phyloP scores from a whole-genome alignment of 192 early-diverging fungal species.

The Geranomyces michiganensis region DNA sequence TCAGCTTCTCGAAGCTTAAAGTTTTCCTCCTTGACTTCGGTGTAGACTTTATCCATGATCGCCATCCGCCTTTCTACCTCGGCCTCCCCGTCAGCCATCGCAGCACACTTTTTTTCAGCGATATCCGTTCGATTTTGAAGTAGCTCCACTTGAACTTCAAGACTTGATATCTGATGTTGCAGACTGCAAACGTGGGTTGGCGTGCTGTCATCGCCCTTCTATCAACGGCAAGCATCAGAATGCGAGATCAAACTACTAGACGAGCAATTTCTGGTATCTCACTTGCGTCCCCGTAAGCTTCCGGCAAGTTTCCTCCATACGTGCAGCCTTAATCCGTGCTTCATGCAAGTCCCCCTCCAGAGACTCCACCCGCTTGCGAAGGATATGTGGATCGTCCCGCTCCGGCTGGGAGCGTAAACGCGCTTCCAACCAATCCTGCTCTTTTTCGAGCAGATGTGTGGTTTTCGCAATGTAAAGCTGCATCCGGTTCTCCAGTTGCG shows the following conservation, averaged over 20 bases:
- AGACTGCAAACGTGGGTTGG: neutral
- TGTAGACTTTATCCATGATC: constrained; percentile 42
- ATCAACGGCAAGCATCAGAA: neutral
- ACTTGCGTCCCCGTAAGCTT: neutral
- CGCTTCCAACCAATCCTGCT: constrained; percentile 44
- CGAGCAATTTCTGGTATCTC: neutral
- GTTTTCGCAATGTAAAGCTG: constrained; percentile 41
- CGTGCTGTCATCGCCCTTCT: neutral
- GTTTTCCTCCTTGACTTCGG: constrained; percentile 45
- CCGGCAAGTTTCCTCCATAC: neutral
- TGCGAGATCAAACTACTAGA: no score
- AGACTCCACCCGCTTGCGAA: constrained; percentile 19
- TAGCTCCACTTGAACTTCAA: constrained; percentile 45
- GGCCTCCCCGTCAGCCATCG: constrained; percentile 30
- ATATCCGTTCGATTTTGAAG: constrained; percentile 43
- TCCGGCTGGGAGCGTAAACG: constrained; percentile 14
- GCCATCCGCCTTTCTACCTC: constrained; percentile 33
- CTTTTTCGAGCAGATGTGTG: constrained; percentile 41
- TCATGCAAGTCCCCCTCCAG: constrained; percentile 26
- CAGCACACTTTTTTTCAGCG: constrained; percentile 44
- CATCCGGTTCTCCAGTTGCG: constrained; percentile 34
- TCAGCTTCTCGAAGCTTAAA: constrained; percentile 38
- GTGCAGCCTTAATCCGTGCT: neutral
- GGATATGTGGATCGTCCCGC: neutral
- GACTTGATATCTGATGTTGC: constrained; percentile 12